Base-by-base conservation (phyloP, 1,284 basidiomycete species). In the Leucoagaricus sp. region DNA sequence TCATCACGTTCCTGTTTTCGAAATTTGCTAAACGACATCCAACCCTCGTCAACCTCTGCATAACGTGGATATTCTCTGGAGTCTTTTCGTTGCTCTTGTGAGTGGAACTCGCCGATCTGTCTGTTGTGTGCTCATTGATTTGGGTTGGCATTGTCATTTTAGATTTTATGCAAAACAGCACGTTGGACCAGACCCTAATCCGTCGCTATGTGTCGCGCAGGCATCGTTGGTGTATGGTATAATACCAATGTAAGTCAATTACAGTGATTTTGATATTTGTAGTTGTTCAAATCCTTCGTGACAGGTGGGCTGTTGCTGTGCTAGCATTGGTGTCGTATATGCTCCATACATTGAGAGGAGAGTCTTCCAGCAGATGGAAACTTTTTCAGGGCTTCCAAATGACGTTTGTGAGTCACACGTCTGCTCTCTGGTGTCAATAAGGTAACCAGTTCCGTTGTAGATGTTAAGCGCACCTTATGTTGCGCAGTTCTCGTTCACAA, bases 31-130 rank as follows among this genome's bases (percentile, higher is more conserved):
- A 66, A 48, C 68, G 71, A 44, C 72, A 72, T 59, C 67, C 68
- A 2, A 69, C 67, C 9, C 62, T 79, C 34, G 65, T 73, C 36
- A 78, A 76, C 48, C 67, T 82, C 8, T 76, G 76, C 55, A 69
- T 80, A 13, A 76, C 72, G 21, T 74, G 75, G 72, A 72, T 79
- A 40, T 68, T 81, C 57, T 76, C 71, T 4, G 77, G 75, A 1
- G 65, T 75, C 12, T 73, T 75, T 38, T 76, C 76, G 19, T 67
- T 76, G 50, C 68, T 82, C 60, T 69, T 81, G 61, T 74, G 55
- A 62, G 72, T 64, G 17, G 2, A 4, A 28, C n/a, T n/a, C n/a
- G n/a, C n/a, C n/a, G n/a, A n/a, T n/a, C n/a, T n/a, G n/a, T n/a
- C n/a, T n/a, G n/a, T n/a, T n/a, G n/a, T n/a, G n/a, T n/a, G 38